Evolutionary conservation across 164 flowering plant genomes (phyloP).

Genomic region (Tinospora cordifolia): DNA sequence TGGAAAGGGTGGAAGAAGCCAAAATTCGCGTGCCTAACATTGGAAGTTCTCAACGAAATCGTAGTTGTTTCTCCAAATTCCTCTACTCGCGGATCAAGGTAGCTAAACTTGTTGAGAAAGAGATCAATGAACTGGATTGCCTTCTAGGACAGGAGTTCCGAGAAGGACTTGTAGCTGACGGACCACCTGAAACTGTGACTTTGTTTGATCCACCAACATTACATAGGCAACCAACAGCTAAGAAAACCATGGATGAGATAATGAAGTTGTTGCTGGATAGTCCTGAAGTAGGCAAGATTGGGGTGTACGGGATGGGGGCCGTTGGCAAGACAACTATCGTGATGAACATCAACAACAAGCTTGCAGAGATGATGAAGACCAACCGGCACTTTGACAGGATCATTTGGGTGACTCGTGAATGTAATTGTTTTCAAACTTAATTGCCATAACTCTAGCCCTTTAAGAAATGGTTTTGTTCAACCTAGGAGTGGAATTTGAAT

Average conservation of each 20-base stretch:
- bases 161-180: background rate
- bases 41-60: no score
- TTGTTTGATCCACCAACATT: background rate
- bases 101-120: background rate
- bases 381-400: slow-evolving; percentile 1
- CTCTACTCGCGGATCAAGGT: background rate
- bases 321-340: slow-evolving; percentile 18
- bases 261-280: slow-evolving; percentile 5
- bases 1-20: no score
- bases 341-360: slow-evolving; percentile 11
- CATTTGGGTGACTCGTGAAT: slow-evolving; percentile 14
- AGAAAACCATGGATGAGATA: background rate
- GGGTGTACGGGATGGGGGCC: slow-evolving; percentile 18
- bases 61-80: background rate
- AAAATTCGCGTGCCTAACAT: no score
- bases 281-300: slow-evolving; percentile 6
- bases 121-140: background rate
- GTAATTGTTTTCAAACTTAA: no score
- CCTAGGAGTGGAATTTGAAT: no score
- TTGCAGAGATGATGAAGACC: background rate
- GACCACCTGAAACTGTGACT: background rate
- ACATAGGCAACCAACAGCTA: slow-evolving; percentile 1
- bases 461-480: no score
- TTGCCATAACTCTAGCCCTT: no score
- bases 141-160: slow-evolving; percentile 5